Base-by-base conservation (phyloP, 352 stramenopile genomes). In the Globisporangium viniferum region DNA sequence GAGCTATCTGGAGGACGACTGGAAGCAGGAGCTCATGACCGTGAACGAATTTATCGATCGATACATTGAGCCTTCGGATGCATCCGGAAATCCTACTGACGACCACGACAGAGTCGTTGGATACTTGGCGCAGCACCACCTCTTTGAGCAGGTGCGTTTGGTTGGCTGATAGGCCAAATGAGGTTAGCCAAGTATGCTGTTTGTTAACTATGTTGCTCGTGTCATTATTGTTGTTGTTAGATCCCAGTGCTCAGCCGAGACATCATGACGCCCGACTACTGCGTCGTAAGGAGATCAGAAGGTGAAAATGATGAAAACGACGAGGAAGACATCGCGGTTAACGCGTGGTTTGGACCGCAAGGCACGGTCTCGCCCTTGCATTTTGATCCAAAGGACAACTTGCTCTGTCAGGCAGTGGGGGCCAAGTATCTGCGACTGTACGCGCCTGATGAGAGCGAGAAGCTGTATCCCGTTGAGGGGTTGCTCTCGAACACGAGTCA, bases 251-350 rank as follows among this genome's bases (percentile, higher is more conserved):
- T 97, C 6, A 77, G 78, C 6, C 74, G 73, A 24, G 91, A 97
- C 60, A 94, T 97, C 66, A 75, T 91, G 56, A 94, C 78, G 0
- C 91, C 91, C 0, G 91, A 97, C 81, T 97, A 97, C 68, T 97
- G 91, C 73, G 82, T 75, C 1, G 54, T 96, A n/a, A 72, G 81
- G 36, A 77, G 84, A 46, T 55, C 31, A 3, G 65, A 72, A 5
- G 69, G 81, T 44, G 74, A 82, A 29, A 59, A 63, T 1, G 60
- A 62, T 3, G 56, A 72, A 10, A 69, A 86, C 6, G 73, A 76
- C 0, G 73, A 85, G 39, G 78, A 91, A 36, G 86, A 92, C 62
- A 82, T 97, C 18, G 84, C 88, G 0, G 72, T 92, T 24, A 96
- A 97, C 64, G 85, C 87, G 29, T 97, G 91, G 90, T 94, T 97